Evolutionary conservation across 345 rosid genomes (phyloP).

Genomic region (sweet orange (Citrus sinensis)): DNA sequence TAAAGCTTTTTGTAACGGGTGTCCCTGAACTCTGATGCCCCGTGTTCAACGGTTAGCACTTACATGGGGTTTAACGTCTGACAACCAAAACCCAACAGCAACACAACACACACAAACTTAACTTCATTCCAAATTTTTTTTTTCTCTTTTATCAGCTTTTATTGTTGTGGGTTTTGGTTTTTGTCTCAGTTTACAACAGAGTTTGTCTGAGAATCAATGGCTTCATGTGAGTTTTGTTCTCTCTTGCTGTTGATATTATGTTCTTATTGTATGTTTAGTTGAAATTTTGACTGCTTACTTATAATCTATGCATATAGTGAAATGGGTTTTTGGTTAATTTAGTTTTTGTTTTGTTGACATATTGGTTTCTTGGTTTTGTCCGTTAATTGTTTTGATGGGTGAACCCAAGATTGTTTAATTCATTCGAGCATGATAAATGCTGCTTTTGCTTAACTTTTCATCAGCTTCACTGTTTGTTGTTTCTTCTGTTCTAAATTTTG

Average conservation of each 20-base stretch:
- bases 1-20: neutral
- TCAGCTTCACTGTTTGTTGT: neutral
- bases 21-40: neutral
- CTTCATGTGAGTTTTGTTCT: conserved; percentile 33
- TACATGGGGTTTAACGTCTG: conserved; percentile 16
- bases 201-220: conserved; percentile 24
- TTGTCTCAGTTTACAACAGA: neutral
- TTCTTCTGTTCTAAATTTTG: neutral
- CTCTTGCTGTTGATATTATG: neutral
- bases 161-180: neutral
- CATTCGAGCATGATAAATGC: neutral
- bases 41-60: neutral
- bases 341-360: neutral
- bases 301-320: neutral
- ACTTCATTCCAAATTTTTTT: neutral
- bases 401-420: neutral
- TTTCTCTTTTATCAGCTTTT: neutral
- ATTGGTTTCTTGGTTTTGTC: neutral
- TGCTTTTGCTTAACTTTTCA: neutral
- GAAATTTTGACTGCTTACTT: neutral
- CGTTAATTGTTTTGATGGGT: neutral
- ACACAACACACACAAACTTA: neutral
- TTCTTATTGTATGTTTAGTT: neutral
- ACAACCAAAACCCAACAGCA: conserved; percentile 1
- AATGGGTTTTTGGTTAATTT: conserved; percentile 4